These are phyloP conservation scores for Phaeodactylum tricornutum DNA, from an alignment of 108 stramenopile genomes.

Conservation along the genomic window DNA sequence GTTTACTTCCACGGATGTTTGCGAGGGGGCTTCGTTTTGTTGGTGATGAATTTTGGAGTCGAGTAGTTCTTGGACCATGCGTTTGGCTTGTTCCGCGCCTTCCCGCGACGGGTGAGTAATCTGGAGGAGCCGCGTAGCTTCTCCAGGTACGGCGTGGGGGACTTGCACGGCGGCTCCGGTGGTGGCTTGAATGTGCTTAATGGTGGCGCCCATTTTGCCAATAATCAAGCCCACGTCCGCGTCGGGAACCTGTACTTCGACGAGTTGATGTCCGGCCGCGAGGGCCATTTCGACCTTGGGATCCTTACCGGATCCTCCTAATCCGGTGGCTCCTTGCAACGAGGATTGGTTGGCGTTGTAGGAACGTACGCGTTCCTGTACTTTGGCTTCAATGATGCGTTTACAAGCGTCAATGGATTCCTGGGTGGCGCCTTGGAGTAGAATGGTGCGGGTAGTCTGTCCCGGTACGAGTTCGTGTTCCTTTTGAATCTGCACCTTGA, in stretches of 20 bases:
- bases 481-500: conserved; percentile 84
- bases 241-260: conserved; percentile 76
- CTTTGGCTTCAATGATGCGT: conserved; percentile 73
- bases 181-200: conserved; percentile 84
- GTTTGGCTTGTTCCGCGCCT: conserved; percentile 71
- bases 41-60: conserved; percentile 23
- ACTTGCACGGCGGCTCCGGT: conserved; percentile 91
- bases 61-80: conserved; percentile 21
- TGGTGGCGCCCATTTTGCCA: conserved; percentile 91
- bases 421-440: conserved; percentile 58
- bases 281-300: conserved; percentile 61
- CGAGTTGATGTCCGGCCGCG: conserved; percentile 56
- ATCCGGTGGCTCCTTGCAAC: background rate
- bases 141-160: conserved; percentile 37
- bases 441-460: conserved; percentile 69
- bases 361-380: conserved; percentile 13
- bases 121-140: conserved; percentile 48
- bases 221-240: conserved; percentile 94
- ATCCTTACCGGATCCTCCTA: conserved; percentile 18
- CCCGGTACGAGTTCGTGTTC: conserved; percentile 79
- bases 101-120: conserved; percentile 73
- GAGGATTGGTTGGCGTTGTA: background rate
- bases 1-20: conserved; percentile 52
- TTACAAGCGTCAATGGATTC: conserved; percentile 64
- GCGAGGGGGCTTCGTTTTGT: too few species aligned